These are phyloP conservation scores for Aspergillus sp. DNA, from an alignment of 2,329 filamentous ascomycete genomes.

Conservation along the genomic window DNA sequence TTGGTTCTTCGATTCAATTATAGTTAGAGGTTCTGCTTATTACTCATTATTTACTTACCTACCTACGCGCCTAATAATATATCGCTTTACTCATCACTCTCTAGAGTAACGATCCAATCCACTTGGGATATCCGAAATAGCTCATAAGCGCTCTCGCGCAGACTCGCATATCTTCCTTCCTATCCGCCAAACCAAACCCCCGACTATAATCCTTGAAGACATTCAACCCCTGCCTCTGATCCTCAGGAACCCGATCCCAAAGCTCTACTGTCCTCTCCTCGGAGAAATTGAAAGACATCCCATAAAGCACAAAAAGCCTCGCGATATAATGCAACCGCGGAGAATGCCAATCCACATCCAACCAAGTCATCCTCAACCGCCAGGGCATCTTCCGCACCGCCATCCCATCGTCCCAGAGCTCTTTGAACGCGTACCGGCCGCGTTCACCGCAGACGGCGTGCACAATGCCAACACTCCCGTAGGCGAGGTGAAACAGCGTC, in stretches of 20 bases:
- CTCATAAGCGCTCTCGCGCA: neutral
- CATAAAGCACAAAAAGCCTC: constrained; percentile 6
- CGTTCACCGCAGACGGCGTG: constrained; percentile 9
- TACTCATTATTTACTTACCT: neutral
- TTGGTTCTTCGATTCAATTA: too few species aligned
- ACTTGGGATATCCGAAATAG: neutral
- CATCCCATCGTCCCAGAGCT: neutral
- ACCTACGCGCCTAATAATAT: neutral
- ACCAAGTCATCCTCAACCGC: neutral
- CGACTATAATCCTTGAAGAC: neutral
- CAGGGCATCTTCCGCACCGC: neutral
- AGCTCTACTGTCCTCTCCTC: neutral
- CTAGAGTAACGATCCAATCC: neutral
- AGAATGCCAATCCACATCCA: constrained; percentile 5
- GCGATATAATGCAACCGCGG: constrained; percentile 1
- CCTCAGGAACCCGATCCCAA: neutral
- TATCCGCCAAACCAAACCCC: neutral
- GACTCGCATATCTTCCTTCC: neutral
- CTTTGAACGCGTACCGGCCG: neutral
- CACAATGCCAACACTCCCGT: neutral
- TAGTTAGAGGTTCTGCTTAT: too few species aligned
- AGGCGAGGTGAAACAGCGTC: neutral
- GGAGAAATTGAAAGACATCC: constrained; percentile 6
- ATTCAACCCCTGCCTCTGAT: neutral
- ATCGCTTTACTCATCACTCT: neutral